phyloP scores from a whole-genome alignment of 441 rosid species.

The Caryocar brasiliense region DNA sequence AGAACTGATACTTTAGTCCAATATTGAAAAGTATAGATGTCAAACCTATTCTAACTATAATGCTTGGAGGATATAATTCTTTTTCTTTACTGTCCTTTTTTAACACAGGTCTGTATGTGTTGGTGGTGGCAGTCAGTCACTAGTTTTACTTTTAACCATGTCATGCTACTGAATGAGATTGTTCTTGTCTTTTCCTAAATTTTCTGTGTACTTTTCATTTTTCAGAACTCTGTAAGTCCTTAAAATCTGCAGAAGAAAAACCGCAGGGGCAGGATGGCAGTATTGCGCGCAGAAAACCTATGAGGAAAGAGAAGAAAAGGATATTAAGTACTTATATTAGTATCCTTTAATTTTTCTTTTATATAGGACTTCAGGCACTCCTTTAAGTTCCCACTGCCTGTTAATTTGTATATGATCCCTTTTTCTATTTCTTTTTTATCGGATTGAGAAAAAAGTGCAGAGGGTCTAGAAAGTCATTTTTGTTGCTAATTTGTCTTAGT shows the following conservation, averaged over 20 bases:
- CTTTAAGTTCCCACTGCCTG: not conserved
- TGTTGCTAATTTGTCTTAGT: too few species aligned
- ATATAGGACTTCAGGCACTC: not conserved
- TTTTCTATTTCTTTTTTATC: not conserved
- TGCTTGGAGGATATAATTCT: too few species aligned
- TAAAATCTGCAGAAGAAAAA: constrained; percentile 24
- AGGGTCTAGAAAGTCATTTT: not conserved
- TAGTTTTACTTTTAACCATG: too few species aligned
- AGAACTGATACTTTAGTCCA: not conserved
- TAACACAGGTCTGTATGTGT: not conserved
- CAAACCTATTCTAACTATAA: too few species aligned
- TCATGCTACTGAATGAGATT: too few species aligned
- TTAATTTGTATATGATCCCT: not conserved
- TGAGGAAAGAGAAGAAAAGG: constrained; percentile 51
- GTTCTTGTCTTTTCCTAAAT: constrained; percentile 5
- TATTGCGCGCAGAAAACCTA: constrained; percentile 35
- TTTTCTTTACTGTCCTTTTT: too few species aligned
- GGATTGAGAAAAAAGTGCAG: not conserved
- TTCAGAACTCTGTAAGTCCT: constrained; percentile 49
- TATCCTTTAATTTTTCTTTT: constrained; percentile 25
- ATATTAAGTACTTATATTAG: constrained; percentile 25
- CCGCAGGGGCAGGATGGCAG: constrained; percentile 23
- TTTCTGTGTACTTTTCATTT: constrained; percentile 12
- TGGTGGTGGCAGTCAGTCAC: too few species aligned
- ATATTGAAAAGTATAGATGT: too few species aligned